Percentiles rank a stretch among this genome's conserved stretches.
Conservation (phyloP, 139 green algal species). For the Micractinium conductrix region DNA sequence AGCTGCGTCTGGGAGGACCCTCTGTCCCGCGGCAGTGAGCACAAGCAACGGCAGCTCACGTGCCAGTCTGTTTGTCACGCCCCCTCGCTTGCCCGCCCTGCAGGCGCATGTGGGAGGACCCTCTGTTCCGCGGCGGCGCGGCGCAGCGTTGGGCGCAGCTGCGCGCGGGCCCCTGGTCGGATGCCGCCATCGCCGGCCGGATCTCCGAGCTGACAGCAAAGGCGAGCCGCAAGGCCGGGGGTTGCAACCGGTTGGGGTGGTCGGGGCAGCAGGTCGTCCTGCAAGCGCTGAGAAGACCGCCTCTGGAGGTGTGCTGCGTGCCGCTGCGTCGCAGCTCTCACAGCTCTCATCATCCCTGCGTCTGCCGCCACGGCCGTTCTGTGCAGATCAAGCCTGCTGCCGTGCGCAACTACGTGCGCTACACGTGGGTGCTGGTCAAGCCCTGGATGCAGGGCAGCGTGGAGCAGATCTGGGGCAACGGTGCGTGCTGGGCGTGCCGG, state of each 20-base stretch:
- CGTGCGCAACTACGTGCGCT: slow-evolving; percentile 29
- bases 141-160: slow-evolving; percentile 37
- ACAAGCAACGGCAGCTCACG: no score
- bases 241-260: not conserved
- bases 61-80: no score
- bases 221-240: not conserved
- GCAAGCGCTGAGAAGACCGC: no score
- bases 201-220: not conserved
- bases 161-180: slow-evolving; percentile 25
- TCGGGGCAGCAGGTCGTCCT: no score
- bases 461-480: not conserved
- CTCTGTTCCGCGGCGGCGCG: slow-evolving; percentile 8
- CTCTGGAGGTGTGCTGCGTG: no score
- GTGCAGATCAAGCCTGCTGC: slow-evolving; percentile 28
- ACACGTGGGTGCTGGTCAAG: slow-evolving; percentile 10
- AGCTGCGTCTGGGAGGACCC: no score
- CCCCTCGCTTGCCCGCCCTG: no score
- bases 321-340: no score
- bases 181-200: slow-evolving; percentile 13
- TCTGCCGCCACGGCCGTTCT: no score
- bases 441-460: not conserved
- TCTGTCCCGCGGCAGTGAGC: no score
- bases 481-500: no score
- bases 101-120: slow-evolving; percentile 47
- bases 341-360: no score